Evolutionary conservation across 2,329 filamentous ascomycete genomes (phyloP).

Genomic region (Cryphonectria nitschkei): DNA sequence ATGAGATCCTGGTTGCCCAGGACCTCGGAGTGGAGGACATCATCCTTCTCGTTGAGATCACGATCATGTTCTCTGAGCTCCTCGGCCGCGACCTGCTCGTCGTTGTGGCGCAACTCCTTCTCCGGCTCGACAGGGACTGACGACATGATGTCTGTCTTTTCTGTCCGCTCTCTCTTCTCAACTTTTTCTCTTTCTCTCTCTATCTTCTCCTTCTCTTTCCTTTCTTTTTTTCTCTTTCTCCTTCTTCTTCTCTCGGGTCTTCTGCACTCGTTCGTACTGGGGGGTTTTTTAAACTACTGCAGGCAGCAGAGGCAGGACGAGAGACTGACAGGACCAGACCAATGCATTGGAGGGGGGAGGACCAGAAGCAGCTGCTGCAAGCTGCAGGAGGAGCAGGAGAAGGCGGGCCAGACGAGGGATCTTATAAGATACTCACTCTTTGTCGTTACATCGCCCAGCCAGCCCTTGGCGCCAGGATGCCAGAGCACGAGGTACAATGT

Average conservation of each 20-base stretch:
- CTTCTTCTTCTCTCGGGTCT: background rate
- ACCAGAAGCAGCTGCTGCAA: background rate
- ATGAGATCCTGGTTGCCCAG: constrained; percentile 43
- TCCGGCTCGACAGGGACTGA: constrained; percentile 26
- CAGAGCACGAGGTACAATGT: background rate
- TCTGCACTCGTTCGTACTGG: background rate
- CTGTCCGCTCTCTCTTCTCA: background rate
- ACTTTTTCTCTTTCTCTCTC: background rate
- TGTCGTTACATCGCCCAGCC: background rate
- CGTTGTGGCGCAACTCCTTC: constrained; percentile 16
- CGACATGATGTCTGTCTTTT: constrained; percentile 23
- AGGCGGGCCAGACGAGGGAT: background rate
- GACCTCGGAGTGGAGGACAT: constrained; percentile 41
- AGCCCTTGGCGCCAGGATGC: background rate
- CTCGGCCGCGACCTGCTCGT: constrained; percentile 11
- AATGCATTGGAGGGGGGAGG: background rate
- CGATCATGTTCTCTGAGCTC: constrained; percentile 2
- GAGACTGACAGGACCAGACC: background rate
- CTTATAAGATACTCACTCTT: background rate
- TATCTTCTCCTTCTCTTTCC: background rate
- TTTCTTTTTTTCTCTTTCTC: background rate
- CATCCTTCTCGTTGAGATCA: constrained; percentile 23
- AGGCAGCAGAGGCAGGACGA: background rate
- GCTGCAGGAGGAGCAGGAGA: background rate
- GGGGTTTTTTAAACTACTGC: too few relatives aligned